Evolutionary conservation across 257 asterid species (phyloP).

Genomic region (Scutellaria barbata): DNA sequence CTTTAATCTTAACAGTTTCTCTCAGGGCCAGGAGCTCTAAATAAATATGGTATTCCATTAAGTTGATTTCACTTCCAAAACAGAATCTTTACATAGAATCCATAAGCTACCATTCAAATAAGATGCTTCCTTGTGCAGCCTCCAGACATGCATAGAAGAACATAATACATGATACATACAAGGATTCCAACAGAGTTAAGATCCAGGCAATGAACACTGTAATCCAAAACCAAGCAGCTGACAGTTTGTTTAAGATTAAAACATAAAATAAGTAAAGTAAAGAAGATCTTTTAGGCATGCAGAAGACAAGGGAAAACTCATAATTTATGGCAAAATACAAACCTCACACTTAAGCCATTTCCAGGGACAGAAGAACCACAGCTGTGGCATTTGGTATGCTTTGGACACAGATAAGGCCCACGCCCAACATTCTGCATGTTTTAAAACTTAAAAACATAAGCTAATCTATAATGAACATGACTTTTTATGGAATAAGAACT

Average conservation of each 20-base stretch:
- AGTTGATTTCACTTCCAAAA: constrained; percentile 13
- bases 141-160: constrained; percentile 23
- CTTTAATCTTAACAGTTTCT: background rate
- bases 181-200: constrained; percentile 4
- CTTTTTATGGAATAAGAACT: constrained; percentile 22
- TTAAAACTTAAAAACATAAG: constrained; percentile 37
- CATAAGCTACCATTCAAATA: background rate
- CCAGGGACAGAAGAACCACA: constrained; percentile 94
- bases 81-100: constrained; percentile 9
- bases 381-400: constrained; percentile 96
- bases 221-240: constrained; percentile 16
- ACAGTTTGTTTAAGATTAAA: background rate
- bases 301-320: constrained; percentile 11
- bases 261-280: background rate
- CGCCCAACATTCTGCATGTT: constrained; percentile 78
- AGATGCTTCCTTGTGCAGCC: constrained; percentile 29
- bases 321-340: constrained; percentile 35
- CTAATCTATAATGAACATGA: constrained; percentile 17
- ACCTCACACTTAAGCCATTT: constrained; percentile 95
- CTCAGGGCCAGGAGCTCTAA: constrained; percentile 8
- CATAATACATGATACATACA: constrained; percentile 3
- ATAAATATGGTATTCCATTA: background rate
- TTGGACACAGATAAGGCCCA: constrained; percentile 95
- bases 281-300: background rate
- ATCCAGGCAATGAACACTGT: constrained; percentile 23